Conservation (phyloP, 1,284 basidiomycete genomes). For the Ganoderma lingzhi region DNA sequence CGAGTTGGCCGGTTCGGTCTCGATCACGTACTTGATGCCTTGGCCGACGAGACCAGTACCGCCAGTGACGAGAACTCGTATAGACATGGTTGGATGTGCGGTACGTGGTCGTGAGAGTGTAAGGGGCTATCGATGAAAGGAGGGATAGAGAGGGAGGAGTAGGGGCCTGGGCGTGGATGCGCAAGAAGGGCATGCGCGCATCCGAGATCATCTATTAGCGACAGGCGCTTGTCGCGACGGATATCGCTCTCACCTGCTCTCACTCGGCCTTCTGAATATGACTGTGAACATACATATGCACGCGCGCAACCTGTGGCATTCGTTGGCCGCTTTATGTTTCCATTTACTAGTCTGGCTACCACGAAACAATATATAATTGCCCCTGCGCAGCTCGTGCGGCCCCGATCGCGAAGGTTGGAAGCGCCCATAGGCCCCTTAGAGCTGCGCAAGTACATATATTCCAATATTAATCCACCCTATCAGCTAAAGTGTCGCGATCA, state of each 20-base stretch:
- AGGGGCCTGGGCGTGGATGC: neutral
- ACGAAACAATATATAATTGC: neutral
- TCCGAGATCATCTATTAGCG: neutral
- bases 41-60: constrained; percentile 88
- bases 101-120: neutral
- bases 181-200: neutral
- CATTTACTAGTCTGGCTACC: no score
- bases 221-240: constrained; percentile 1
- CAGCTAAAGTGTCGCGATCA: neutral
- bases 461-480: neutral
- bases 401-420: neutral
- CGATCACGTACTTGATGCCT: constrained; percentile 81
- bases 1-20: constrained; percentile 79
- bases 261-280: neutral
- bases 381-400: neutral
- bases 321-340: no score
- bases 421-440: neutral
- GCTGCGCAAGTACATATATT: neutral
- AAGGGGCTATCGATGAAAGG: constrained; percentile 16
- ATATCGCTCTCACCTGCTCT: neutral
- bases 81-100: constrained; percentile 36
- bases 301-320: no score
- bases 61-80: constrained; percentile 82
- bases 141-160: neutral
- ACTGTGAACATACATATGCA: no score